Base-by-base conservation (phyloP, 352 stramenopile species). In the Blastocystis sp. region DNA sequence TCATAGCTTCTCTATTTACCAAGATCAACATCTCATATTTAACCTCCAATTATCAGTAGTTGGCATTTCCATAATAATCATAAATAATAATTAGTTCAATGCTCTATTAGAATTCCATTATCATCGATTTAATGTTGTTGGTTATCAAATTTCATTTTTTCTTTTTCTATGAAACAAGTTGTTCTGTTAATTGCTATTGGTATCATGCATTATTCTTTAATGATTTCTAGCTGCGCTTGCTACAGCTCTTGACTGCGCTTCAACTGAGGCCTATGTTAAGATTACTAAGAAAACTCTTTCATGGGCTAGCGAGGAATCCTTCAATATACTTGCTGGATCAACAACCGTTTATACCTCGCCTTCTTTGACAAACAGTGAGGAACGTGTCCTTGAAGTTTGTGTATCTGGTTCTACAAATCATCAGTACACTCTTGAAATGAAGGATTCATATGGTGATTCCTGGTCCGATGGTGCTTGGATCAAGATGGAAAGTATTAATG, bases 371-470 rank as follows among this genome's bases (percentile, higher is more conserved):
- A 56, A 0, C 24, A 4, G 24, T 24, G 6, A 77, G 19, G 13
- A 37, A 19, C 30, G 37, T 27, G 54, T 19, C 1, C 2, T 56
- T 0, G 64, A 77, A 48, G 4, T 9, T 17, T 77, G 64, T 48
- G n/a, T 77, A 22, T n/a, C 64, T 0, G 7, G 22, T 15, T 24
- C 64, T 17, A 77, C 64, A 51, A 77, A 77, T 35, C 51, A 53
- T 30, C 64, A 77, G 15, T 81, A 81, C 62, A 64, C 40, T 62
- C 51, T 81, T 7, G 51, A 42, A 40, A 64, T 81, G 40, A 19
- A 59, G 15, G 70, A 81, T n/a, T 62, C 1, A 42, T 30, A 27
- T 0, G 17, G 35, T 13, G 35, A 59, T 35, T 30, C 9, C 27
- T 81, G 70, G 70, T 0, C 37, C 11, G 3, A 51, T 37, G 40